phyloP scores from a whole-genome alignment of 208 protist species.

The Leishmania tarentolae region DNA sequence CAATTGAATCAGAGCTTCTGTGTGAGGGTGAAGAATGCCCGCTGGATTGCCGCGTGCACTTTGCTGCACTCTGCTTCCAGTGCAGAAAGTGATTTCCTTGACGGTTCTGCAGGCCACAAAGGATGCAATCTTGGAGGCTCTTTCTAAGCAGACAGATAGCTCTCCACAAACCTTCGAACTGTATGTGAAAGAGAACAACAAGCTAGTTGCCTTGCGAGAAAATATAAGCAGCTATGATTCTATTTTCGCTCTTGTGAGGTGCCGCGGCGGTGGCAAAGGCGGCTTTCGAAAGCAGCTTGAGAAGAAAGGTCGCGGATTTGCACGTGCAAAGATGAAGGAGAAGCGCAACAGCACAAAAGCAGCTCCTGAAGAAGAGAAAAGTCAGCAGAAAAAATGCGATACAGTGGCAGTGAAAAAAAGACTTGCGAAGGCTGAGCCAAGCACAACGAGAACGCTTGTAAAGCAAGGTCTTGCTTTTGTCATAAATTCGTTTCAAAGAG shows the following conservation, averaged over 20 bases:
- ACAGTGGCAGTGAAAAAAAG: background rate
- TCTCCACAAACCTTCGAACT: conserved; percentile 13
- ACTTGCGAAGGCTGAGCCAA: conserved; percentile 14
- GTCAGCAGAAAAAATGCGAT: background rate
- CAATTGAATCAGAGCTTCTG: background rate
- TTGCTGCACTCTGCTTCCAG: conserved; percentile 30
- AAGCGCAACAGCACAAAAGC: conserved; percentile 33
- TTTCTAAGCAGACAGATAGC: conserved; percentile 8
- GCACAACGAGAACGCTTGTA: conserved; percentile 12
- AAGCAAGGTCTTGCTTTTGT: conserved; percentile 37
- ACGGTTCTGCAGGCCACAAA: background rate
- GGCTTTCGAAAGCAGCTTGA: conserved; percentile 86
- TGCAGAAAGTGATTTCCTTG: conserved; percentile 19
- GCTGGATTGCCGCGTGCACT: background rate
- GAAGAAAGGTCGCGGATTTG: conserved; percentile 83
- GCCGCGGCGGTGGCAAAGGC: conserved; percentile 68
- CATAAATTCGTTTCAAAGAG: conserved; percentile 10
- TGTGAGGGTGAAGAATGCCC: background rate
- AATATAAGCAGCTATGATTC: background rate
- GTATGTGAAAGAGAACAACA: background rate
- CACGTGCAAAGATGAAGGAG: conserved; percentile 57
- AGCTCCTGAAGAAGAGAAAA: background rate
- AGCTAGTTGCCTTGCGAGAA: background rate
- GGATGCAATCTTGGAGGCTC: conserved; percentile 12
- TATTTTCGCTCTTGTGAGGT: conserved; percentile 41